A percentile compares a stretch with the other conserved stretches of the same genome.
These are phyloP conservation scores for Aspergillus steynii DNA, from an alignment of 495 filamentous ascomycete species.

Conservation along the genomic window DNA sequence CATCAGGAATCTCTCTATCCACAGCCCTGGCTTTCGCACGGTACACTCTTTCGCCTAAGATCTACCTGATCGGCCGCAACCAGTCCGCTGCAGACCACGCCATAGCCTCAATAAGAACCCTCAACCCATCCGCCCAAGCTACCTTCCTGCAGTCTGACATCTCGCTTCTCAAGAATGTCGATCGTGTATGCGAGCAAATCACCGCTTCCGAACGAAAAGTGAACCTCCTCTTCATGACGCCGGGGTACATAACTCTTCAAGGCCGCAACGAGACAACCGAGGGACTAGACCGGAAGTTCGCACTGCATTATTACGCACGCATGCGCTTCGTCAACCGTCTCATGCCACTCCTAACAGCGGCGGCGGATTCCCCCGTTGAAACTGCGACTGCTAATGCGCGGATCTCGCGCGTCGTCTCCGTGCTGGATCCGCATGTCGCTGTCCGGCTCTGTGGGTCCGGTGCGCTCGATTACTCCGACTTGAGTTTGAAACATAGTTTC, in stretches of 20 bases:
- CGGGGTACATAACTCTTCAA: constrained; percentile 18
- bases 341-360: constrained; percentile 46
- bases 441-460: constrained; percentile 1
- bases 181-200: constrained; percentile 56
- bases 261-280: constrained; percentile 52
- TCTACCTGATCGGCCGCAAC: constrained; percentile 53
- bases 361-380: too few relatives aligned
- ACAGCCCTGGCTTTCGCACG: constrained; percentile 58
- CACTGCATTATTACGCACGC: constrained; percentile 64
- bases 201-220: constrained; percentile 49
- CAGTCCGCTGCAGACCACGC: constrained; percentile 24
- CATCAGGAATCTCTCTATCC: constrained; percentile 62
- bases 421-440: constrained; percentile 30
- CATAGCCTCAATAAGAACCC: constrained; percentile 30
- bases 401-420: constrained; percentile 59
- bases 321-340: constrained; percentile 65
- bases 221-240: constrained; percentile 52
- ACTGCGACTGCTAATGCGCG: background rate
- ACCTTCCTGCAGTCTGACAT: constrained; percentile 45
- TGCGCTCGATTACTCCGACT: background rate
- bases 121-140: constrained; percentile 32
- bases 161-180: constrained; percentile 55
- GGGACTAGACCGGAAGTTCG: constrained; percentile 56
- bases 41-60: constrained; percentile 44
- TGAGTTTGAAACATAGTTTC: background rate